These are phyloP conservation scores for Astragalus membranaceus DNA, from an alignment of 306 rosid genomes.

Conservation along the genomic window DNA sequence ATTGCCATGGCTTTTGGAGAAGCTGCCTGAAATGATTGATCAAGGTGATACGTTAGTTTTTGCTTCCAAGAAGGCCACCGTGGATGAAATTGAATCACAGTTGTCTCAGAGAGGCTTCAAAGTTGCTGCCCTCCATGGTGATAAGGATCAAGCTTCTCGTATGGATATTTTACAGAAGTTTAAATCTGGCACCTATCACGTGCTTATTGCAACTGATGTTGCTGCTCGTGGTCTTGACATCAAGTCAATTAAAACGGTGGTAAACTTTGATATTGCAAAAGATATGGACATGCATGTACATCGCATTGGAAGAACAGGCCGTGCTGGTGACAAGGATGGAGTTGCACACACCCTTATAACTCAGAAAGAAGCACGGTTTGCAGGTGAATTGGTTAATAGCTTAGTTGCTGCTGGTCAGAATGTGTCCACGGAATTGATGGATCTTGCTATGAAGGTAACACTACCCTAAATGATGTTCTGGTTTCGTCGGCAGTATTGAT, in stretches of 20 bases:
- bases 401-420: slow-evolving; percentile 95
- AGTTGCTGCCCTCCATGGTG: slow-evolving; percentile 95
- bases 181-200: slow-evolving; percentile 82
- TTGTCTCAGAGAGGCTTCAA: slow-evolving; percentile 60
- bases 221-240: slow-evolving; percentile 99
- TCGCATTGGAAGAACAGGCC: slow-evolving; percentile 98
- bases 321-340: slow-evolving; percentile 99
- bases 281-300: slow-evolving; percentile 99
- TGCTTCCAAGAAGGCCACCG: slow-evolving; percentile 90
- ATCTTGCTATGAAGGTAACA: slow-evolving; percentile 95
- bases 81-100: slow-evolving; percentile 87
- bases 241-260: slow-evolving; percentile 93
- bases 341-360: slow-evolving; percentile 87
- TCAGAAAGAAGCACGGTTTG: slow-evolving; percentile 90
- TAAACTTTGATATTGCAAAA: slow-evolving; percentile 92
- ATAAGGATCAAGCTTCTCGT: slow-evolving; percentile 95
- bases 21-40: slow-evolving; percentile 79
- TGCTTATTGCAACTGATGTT: slow-evolving; percentile 96
- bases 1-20: slow-evolving; percentile 82
- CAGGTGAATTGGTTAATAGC: slow-evolving; percentile 92
- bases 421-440: slow-evolving; percentile 82
- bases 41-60: slow-evolving; percentile 89
- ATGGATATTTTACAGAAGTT: slow-evolving; percentile 88
- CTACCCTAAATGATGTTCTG: slow-evolving; percentile 1
- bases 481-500: not conserved